Evolutionary conservation across 108 stramenopile species (phyloP), one percentile per base, ranked within the genome.

Genomic region (Nitzschia inconspicua): DNA sequence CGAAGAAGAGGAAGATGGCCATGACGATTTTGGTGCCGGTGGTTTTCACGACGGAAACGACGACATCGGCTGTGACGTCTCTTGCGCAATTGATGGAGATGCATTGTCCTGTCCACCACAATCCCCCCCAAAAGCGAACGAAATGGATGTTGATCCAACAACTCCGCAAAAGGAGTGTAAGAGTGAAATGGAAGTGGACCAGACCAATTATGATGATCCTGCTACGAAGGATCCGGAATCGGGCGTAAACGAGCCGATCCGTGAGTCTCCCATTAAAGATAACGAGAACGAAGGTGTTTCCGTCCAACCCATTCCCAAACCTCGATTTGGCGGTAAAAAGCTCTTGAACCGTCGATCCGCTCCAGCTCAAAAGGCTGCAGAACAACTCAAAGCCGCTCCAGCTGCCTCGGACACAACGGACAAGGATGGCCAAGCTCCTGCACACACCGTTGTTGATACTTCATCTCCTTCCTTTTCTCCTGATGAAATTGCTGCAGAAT

Each of bases 401-500:
- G 16, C 60, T 6, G 20, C 28, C 3, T 4, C 61, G 6, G 29
- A 34, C 25, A 35, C 29, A 28, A 36, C 29, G 5, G 14, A 30
- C 18, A 57, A 51, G 3, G 56, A 47, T 25, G 16, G 24, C 6
- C 16, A 48, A 41, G 32, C 62, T 6, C 43, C 37, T 52, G 47
- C 68, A 10, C 46, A 65, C 18, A 40, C 75, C 29, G 31, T 63
- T 8, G 30, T 82, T 29, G 85, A 82, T 49, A 60, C 71, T 6
- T 53, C 76, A 19, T 76, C 80, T 5, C 40, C 68, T 29, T 73
- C 75, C 8, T 82, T 90, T 53, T 62, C 57, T 30, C 78, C 85
- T 3, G 66, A 80, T 18, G 71, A 60, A 42, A 85, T 85, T 52
- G 80, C 77, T 18, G 78, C 68, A 30, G 56, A 73, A 36, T 22